Conservation (phyloP, 768 basidiomycete genomes). For the Macrocybe gigantea region DNA sequence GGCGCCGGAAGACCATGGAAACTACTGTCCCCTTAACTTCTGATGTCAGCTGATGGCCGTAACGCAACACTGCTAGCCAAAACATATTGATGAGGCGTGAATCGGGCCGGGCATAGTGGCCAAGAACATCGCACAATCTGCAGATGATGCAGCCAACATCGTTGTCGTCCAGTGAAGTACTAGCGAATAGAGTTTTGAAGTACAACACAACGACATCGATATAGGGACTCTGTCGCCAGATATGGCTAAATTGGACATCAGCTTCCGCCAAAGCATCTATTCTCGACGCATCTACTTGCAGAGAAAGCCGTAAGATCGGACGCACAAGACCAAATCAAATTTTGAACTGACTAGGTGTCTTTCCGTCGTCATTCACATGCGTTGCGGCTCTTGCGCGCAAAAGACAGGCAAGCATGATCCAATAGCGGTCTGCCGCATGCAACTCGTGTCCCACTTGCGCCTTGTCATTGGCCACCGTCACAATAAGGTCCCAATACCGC, state of each 20-base stretch:
- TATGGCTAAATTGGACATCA: conserved; percentile 31
- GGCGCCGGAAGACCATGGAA: conserved; percentile 27
- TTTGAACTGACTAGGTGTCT: too few species aligned
- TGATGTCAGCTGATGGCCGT: conserved; percentile 17
- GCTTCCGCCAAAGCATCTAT: conserved; percentile 21
- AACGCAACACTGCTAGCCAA: conserved; percentile 29
- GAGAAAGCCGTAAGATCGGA: too few species aligned
- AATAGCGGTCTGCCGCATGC: conserved; percentile 48
- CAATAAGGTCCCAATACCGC: conserved; percentile 44
- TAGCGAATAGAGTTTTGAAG: conserved; percentile 32
- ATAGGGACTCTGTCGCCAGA: conserved; percentile 28
- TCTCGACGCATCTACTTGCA: too few species aligned
- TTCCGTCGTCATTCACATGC: background rate
- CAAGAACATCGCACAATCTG: conserved; percentile 31
- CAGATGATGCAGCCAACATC: background rate
- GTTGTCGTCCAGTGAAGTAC: conserved; percentile 7
- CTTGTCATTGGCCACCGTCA: conserved; percentile 42
- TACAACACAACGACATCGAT: conserved; percentile 43
- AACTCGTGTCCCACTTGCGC: conserved; percentile 20
- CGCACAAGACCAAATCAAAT: too few species aligned
- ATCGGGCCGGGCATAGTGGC: conserved; percentile 24
- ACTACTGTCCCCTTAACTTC: conserved; percentile 27
- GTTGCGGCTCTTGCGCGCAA: conserved; percentile 10
- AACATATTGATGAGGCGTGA: conserved; percentile 32
- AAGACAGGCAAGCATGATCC: conserved; percentile 43